A percentile compares a stretch with the other conserved stretches of the same genome.
phyloP scores from a whole-genome alignment of 1,284 basidiomycete species.

The Agroathelia rolfsii region DNA sequence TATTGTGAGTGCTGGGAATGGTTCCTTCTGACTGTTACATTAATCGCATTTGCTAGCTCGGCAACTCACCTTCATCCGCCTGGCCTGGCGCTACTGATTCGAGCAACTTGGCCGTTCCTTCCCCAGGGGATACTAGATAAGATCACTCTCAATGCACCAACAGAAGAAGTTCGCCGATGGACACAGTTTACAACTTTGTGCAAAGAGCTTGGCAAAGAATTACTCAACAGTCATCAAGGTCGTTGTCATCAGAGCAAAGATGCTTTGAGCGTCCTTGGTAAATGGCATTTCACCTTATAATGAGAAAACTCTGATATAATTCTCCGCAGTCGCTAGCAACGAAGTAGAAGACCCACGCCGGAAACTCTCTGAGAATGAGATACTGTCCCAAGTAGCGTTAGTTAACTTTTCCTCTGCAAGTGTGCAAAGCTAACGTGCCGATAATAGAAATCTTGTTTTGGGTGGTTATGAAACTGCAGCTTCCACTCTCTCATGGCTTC shows the following conservation, averaged over 20 bases:
- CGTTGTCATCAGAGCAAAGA: constrained; percentile 15
- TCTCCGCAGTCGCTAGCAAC: constrained; percentile 17
- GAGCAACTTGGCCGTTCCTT: constrained; percentile 17
- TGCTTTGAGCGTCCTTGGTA: constrained; percentile 21
- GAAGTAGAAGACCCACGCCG: constrained; percentile 12
- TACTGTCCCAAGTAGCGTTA: constrained; percentile 19
- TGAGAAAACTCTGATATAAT: neutral
- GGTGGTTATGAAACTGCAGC: constrained; percentile 20
- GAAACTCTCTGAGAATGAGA: constrained; percentile 18
- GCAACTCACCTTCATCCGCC: constrained; percentile 15
- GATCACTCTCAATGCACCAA: constrained; percentile 18
- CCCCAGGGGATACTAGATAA: constrained; percentile 14
- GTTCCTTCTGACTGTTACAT: neutral
- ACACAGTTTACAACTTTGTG: no score
- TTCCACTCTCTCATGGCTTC: constrained; percentile 15
- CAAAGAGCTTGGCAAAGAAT: constrained; percentile 15
- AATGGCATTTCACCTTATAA: constrained; percentile 1
- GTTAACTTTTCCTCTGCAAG: constrained; percentile 1
- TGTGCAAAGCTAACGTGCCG: neutral
- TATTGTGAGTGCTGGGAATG: constrained; percentile 19
- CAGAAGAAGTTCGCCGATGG: constrained; percentile 14
- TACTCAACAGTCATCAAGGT: constrained; percentile 14
- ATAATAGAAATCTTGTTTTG: constrained; percentile 15
- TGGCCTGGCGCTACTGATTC: constrained; percentile 13
- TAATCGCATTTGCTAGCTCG: constrained; percentile 7